Base-by-base conservation (phyloP, 106 monocot genomes). In the Vanilla planifolia region DNA sequence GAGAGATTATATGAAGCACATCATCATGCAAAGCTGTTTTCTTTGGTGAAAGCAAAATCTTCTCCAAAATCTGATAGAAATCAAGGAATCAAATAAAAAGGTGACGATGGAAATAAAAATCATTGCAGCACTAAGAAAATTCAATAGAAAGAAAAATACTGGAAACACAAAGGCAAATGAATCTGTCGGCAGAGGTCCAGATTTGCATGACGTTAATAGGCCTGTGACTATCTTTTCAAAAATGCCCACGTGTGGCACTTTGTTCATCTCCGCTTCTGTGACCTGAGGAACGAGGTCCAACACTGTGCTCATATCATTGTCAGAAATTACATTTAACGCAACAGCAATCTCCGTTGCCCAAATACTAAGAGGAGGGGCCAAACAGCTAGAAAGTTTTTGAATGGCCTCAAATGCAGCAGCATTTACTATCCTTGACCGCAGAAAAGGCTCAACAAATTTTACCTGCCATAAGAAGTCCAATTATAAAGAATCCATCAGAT, bases 91-190 rank as follows among this genome's bases (percentile, higher is more conserved):
- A 16, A 39, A 6, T 20, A 8, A 16, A 44, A 45, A 23, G 53
- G 40, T 8, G n/a, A 67, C 15, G 39, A 48, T 50, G 15, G 22
- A 60, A 23, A 43, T 20, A 34, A 40, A 0, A 23, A 36, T n/a
- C n/a, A 10, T 19, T 55, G 19, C 32, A 22, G 24, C 24, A 48
- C 26, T 25, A 60, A 27, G 3, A 24, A 33, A 22, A 59, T 21
- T 21, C 10, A 15, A 9, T 8, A 50, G 33, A 63, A 47, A 34
- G 39, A 63, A 36, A 30, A 24, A 23, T 87, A 98, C 96, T 69
- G 87, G 96, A 43, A 98, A 98, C 33, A 98, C 47, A 65, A 92
- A 91, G 47, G 92, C 82, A 65, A 98, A 98, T 19, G 98, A 88
- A 82, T 98, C 92, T 29, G 98, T 88, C 13, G 98, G 98, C 62